These are phyloP conservation scores for Stephania yunnanensis DNA, from an alignment of 164 flowering plant genomes.

Conservation along the genomic window DNA sequence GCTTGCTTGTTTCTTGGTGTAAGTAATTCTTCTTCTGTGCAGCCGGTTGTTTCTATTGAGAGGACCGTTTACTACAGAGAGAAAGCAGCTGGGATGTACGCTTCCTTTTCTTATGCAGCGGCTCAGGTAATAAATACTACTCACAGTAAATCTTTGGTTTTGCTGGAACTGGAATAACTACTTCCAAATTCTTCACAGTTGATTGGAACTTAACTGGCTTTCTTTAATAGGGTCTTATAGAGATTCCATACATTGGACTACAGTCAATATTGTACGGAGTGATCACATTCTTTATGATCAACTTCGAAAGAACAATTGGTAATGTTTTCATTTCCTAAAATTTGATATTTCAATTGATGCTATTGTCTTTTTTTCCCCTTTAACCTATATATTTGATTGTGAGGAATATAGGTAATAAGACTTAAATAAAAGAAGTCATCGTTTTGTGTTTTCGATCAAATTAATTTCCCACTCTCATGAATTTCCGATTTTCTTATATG, in stretches of 20 bases:
- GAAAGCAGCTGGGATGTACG: slow-evolving; percentile 85
- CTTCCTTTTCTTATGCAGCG: slow-evolving; percentile 69
- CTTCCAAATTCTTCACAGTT: neutral
- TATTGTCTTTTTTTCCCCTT: neutral
- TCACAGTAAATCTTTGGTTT: slow-evolving; percentile 1
- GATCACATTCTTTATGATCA: slow-evolving; percentile 79
- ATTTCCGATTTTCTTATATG: neutral
- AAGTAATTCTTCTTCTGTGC: slow-evolving; percentile 76
- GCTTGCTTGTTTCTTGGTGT: slow-evolving; percentile 76
- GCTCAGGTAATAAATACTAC: slow-evolving; percentile 54
- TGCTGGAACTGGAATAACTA: neutral
- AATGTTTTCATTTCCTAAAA: slow-evolving; percentile 14
- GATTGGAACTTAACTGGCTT: neutral
- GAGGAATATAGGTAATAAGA: too few species aligned
- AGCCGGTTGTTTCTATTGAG: slow-evolving; percentile 77
- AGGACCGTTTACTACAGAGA: slow-evolving; percentile 90
- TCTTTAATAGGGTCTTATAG: slow-evolving; percentile 69
- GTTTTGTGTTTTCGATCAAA: neutral
- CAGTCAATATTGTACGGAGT: slow-evolving; percentile 63
- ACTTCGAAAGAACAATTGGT: slow-evolving; percentile 64
- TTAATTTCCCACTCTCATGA: neutral
- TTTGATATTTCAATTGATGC: neutral
- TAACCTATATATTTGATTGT: neutral
- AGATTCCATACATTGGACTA: slow-evolving; percentile 62
- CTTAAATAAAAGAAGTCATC: neutral